A percentile compares a stretch with the other conserved stretches of the same genome.
Evolutionary conservation across 345 rosid genomes (phyloP).

Genomic region (Arabis alpina): DNA sequence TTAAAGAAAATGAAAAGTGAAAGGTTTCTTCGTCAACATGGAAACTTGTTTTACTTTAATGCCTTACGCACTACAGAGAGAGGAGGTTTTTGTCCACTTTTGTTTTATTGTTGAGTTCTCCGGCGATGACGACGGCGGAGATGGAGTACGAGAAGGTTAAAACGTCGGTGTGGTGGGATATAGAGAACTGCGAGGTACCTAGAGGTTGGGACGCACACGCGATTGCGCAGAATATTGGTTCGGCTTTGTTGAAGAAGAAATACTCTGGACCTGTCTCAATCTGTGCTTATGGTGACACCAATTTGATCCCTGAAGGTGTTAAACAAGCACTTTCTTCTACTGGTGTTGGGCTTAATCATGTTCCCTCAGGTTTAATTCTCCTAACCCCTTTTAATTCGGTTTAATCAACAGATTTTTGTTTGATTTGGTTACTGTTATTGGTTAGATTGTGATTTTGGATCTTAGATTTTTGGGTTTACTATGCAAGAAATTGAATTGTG

Average conservation of each 20-base stretch:
- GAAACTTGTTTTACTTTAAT: too few species aligned
- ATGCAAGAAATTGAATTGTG: not conserved
- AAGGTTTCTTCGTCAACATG: constrained; percentile 39
- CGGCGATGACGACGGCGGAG: not conserved
- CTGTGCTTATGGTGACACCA: constrained; percentile 84
- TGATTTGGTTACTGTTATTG: too few species aligned
- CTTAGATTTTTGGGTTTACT: not conserved
- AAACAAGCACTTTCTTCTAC: constrained; percentile 88
- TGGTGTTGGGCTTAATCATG: constrained; percentile 83
- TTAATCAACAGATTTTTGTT: not conserved
- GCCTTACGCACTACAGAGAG: too few species aligned
- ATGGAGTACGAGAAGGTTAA: constrained; percentile 60
- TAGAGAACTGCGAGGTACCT: constrained; percentile 88
- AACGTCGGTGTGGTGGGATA: constrained; percentile 97
- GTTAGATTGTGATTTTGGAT: not conserved
- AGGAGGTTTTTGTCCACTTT: not conserved
- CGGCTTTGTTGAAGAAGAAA: constrained; percentile 66
- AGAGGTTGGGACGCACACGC: constrained; percentile 63
- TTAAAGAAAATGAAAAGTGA: not conserved
- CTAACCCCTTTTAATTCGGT: too few species aligned
- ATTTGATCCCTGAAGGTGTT: constrained; percentile 54
- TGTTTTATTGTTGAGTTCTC: not conserved
- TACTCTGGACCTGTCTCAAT: constrained; percentile 81
- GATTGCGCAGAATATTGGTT: constrained; percentile 74
- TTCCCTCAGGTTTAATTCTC: constrained; percentile 73